Base-by-base conservation (phyloP, 371 early-diverging fungal species). In the Apophysomyces sp. region DNA sequence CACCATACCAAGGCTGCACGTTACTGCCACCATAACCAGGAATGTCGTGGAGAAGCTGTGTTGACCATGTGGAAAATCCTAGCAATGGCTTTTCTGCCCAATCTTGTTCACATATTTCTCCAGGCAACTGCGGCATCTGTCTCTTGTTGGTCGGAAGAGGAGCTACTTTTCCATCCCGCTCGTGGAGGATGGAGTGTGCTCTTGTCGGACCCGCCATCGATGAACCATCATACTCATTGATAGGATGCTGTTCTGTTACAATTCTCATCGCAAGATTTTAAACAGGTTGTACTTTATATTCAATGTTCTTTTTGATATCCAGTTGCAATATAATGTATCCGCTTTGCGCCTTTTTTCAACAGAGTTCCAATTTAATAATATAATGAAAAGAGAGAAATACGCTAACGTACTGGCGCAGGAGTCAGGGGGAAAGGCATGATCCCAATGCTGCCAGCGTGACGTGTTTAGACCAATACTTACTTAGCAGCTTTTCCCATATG, bases 51-150 rank as follows among this genome's bases (percentile, higher is more conserved):
- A 73, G 44, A 12, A 73, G 52, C 29, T 73, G 74, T 37, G 74
- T 73, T 34, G 74, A 73, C 74, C 74, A 73, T 11, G 74, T 73
- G 27, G 74, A 69, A 41, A 73, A 73, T 1, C 74, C 74, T 2
- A 73, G 57, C 28, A 73, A 40, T 3, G 74, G 74, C 31, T 69
- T 69, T 3, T 34, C 27, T 13, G 68, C 63, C 70, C 70, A 69
- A 21, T 13, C 34, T 8, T 26, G 12, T 11, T 34, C 11, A 11
- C 8, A 8, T 9, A 16, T 2, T 56, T 32, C 26, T 13, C 9
- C 12, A 36, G 9, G 13, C n/a, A 32, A 32, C 4, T 16, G 21
- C 9, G 21, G 21, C 49, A 44, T 44, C 4, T 21, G 49, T 16
- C 49, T 44, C 9, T 26, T 1, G 4, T 44, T 4, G 4, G 24